Base-by-base conservation (phyloP, 495 filamentous ascomycete species). In the Jackrogersella minutella region DNA sequence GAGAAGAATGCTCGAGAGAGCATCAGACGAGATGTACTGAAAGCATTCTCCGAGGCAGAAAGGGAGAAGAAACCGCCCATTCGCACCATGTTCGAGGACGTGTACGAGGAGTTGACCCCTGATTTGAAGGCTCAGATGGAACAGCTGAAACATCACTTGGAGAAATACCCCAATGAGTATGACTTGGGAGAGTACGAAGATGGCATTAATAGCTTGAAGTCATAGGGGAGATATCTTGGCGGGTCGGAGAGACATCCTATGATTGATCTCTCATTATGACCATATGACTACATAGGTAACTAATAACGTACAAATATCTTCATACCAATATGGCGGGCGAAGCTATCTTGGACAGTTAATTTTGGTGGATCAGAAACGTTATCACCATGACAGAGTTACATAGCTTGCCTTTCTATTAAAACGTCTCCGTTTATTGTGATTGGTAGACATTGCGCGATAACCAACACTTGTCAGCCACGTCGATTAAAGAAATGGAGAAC, bases 141-240 rank as follows among this genome's bases (percentile, higher is more conserved):
- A 66, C 86, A 91, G 78, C 78, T 99, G 58, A 92, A 80, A 76
- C 81, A 84, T 1, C 81, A 96, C 41, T 63, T 99, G 24, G 88
- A 93, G 72, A 87, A 85, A 67, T 99, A 97, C 81, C 94, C 95
- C 0, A 87, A 90, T 8, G 95, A 99, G 80, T 99, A 99, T 78
- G 92, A 98, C 74, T 56, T 96, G 28, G 84, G 81, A 31, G 85
- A 87, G 56, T 94, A 86, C 78, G 90, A 97, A 71, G 89, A 84
- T 34, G 93, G 93, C 2, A 84, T 84, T 30, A 87, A 90, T 11
- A 91, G 88, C 47, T 71, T 94, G 44, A 72, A 76, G 9, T 41
- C 52, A 37, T 68, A 39, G 53, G n/a, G 11, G 19, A 24, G 30
- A 52, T 31, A 31, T 40, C 55, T 10, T 37, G 13, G 1, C 19